These are phyloP conservation scores for Ajuga chamaepitys DNA, from an alignment of 257 asterid species.

Conservation along the genomic window DNA sequence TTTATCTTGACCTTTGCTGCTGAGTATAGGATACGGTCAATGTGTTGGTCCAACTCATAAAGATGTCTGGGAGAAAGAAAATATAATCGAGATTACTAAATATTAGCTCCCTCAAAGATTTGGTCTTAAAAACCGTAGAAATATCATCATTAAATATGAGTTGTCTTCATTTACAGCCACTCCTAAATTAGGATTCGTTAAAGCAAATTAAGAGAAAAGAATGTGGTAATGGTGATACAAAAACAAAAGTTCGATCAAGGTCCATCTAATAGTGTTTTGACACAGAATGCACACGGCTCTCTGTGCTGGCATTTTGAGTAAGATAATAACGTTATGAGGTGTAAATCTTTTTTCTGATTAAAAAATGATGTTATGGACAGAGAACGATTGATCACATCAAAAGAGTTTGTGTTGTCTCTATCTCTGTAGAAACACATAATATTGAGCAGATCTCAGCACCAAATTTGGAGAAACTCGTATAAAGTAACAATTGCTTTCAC, in stretches of 20 bases:
- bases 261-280: neutral
- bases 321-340: no score
- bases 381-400: neutral
- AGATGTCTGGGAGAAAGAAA: slow-evolving; percentile 44
- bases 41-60: slow-evolving; percentile 86
- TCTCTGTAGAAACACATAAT: neutral
- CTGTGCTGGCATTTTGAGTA: neutral
- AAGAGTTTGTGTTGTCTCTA: neutral
- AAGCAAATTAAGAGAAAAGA: neutral
- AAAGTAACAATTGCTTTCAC: neutral
- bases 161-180: neutral
- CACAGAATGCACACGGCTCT: neutral
- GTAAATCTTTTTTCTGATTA: neutral
- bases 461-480: neutral
- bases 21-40: slow-evolving; percentile 72
- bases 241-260: neutral
- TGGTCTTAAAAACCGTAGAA: neutral
- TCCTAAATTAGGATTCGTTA: neutral
- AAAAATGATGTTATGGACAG: neutral
- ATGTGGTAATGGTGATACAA: neutral
- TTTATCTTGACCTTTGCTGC: slow-evolving; percentile 78
- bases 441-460: neutral
- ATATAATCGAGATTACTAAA: neutral
- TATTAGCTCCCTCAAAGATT: neutral
- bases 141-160: neutral